Percentiles rank a stretch among this genome's conserved stretches.
phyloP scores from a whole-genome alignment of 2,329 filamentous ascomycete species.

The Pseudogymnoascus sp. region DNA sequence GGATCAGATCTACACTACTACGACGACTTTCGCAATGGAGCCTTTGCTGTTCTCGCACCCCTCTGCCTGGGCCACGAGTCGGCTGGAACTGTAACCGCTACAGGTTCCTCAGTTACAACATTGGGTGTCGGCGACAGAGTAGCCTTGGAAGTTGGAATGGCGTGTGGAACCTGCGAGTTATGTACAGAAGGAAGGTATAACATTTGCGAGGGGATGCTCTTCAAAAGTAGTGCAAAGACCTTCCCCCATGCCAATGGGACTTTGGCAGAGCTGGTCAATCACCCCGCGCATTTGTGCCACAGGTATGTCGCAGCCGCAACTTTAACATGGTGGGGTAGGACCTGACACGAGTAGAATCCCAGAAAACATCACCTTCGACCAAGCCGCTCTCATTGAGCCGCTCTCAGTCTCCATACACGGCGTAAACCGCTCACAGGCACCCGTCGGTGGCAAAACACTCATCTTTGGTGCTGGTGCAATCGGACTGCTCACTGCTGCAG shows the following conservation, averaged over 20 bases:
- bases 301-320: slow-evolving; percentile 39
- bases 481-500: slow-evolving; percentile 53
- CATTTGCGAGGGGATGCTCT: slow-evolving; percentile 59
- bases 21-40: slow-evolving; percentile 89
- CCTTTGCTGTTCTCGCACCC: slow-evolving; percentile 81
- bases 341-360: slow-evolving; percentile 38
- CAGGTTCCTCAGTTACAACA: slow-evolving; percentile 66
- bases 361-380: slow-evolving; percentile 48
- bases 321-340: not conserved
- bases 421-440: slow-evolving; percentile 45
- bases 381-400: slow-evolving; percentile 52
- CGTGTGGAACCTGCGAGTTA: slow-evolving; percentile 81
- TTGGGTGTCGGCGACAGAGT: slow-evolving; percentile 83
- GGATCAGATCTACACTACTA: slow-evolving; percentile 97
- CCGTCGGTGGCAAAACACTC: slow-evolving; percentile 48
- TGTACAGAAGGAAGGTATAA: slow-evolving; percentile 91
- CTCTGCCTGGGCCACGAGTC: slow-evolving; percentile 95
- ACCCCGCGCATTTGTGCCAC: slow-evolving; percentile 93
- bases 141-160: slow-evolving; percentile 87
- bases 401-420: slow-evolving; percentile 55
- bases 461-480: slow-evolving; percentile 58
- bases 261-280: slow-evolving; percentile 53
- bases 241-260: slow-evolving; percentile 30
- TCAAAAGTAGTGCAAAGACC: slow-evolving; percentile 28
- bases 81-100: slow-evolving; percentile 71